Percentiles rank a stretch among this genome's conserved stretches.
These are phyloP conservation scores for Orbilia quercus DNA, from an alignment of 2,329 filamentous ascomycete genomes.

Conservation along the genomic window DNA sequence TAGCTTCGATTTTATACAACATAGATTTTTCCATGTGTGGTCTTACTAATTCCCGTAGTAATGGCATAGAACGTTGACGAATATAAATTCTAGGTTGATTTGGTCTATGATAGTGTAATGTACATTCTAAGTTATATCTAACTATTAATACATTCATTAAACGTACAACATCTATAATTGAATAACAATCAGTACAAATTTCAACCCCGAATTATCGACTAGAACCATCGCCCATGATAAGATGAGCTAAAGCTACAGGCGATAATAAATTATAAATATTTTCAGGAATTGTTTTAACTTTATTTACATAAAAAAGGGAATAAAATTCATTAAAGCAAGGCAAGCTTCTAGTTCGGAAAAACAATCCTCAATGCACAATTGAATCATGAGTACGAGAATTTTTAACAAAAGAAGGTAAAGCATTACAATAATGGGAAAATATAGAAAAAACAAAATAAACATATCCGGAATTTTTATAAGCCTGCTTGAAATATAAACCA, in stretches of 20 bases:
- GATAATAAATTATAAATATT: slow-evolving; percentile 16
- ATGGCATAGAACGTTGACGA: not conserved
- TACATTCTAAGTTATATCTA: slow-evolving; percentile 8
- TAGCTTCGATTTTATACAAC: slow-evolving; percentile 8
- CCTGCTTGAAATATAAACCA: not conserved
- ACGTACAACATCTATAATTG: not conserved
- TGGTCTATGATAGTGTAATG: slow-evolving; percentile 1
- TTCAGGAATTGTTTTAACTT: slow-evolving; percentile 21
- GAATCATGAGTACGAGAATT: not conserved
- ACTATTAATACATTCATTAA: slow-evolving; percentile 18
- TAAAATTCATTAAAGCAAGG: slow-evolving; percentile 4
- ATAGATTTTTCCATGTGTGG: not conserved
- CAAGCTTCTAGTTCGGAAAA: slow-evolving; percentile 12
- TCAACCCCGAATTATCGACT: not conserved
- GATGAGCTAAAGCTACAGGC: slow-evolving; percentile 16
- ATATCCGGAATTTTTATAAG: not conserved
- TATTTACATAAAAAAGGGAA: slow-evolving; percentile 2
- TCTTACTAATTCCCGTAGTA: not conserved
- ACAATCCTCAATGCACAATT: not conserved
- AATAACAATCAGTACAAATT: slow-evolving; percentile 8
- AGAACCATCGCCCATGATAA: slow-evolving; percentile 16
- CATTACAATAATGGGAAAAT: slow-evolving; percentile 18
- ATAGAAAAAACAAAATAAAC: slow-evolving; percentile 9
- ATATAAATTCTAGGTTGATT: slow-evolving; percentile 8
- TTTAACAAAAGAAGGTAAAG: slow-evolving; percentile 3